Base-by-base conservation (phyloP, 2,329 filamentous ascomycete genomes). In the Fusarium avenaceum region DNA sequence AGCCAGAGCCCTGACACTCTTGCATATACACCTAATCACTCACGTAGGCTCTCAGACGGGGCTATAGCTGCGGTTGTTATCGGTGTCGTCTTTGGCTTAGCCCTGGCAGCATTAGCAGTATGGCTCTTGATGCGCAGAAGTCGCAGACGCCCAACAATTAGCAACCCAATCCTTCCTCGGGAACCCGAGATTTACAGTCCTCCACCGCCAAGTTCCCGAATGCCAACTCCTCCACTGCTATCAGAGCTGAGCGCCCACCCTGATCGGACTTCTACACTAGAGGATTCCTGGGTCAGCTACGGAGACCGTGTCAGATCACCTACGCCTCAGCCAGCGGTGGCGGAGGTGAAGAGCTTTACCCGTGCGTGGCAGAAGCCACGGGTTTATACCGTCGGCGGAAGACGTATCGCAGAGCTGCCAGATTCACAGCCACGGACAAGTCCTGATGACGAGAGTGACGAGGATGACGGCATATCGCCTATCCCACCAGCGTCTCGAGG, bases 321-420 rank as follows among this genome's bases (percentile, higher is more conserved):
- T 6, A 74, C 72, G 9, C 72, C 72, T 9, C 73, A 66, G 47
- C 71, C 71, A 1, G 72, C 72, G 4, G 63, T 74, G 28, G 72
- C 72, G 13, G 72, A 74, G 55, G 53, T 67, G 5, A 65, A 45
- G 45, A 74, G 69, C 35, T 74, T 54, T 28, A 71, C 69, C 26
- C 64, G 72, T 10, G 40, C 69, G 6, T 44, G 65, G 50, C 72
- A 70, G 47, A 72, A 72, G 43, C 72, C 72, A 11, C 64, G 71
- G 3, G 57, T 71, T n/a, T 74, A 65, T 38, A 59, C 73, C 2
- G 56, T 74, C 19, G 63, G 64, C 15, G 51, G 54, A n/a, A 58
- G 60, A 6, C 32, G 43, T 22, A 24, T 69, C 19, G 49, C 56
- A 7, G 60, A 66, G 22, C 39, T 54, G 4, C 61, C 57, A 19